A percentile compares a stretch with the other conserved stretches of the same genome.
Evolutionary conservation across 2,329 filamentous ascomycete species (phyloP).

Genomic region (Ascochyta koolunga): DNA sequence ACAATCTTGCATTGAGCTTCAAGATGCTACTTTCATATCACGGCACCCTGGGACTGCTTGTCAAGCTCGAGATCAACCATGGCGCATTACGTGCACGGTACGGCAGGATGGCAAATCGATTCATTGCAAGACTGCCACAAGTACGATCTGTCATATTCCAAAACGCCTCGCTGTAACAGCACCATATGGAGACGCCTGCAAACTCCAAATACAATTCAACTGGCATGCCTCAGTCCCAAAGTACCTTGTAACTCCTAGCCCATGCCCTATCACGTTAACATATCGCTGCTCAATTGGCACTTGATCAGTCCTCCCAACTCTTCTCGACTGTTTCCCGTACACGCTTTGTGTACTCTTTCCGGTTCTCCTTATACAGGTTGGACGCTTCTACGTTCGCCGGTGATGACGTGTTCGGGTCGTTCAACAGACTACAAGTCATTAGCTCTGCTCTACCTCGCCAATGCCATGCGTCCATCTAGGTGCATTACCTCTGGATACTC

Average conservation of each 20-base stretch:
- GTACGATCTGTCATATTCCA: slow-evolving; percentile 19
- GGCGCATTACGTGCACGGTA: neutral
- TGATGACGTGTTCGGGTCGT: slow-evolving; percentile 98
- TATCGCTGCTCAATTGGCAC: slow-evolving; percentile 1
- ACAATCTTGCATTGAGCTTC: neutral
- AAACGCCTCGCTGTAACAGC: slow-evolving; percentile 36
- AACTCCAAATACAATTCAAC: slow-evolving; percentile 23
- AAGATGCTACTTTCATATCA: neutral
- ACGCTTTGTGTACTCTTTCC: slow-evolving; percentile 93
- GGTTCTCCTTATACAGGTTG: slow-evolving; percentile 97
- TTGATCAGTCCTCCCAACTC: slow-evolving; percentile 87
- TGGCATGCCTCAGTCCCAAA: slow-evolving; percentile 2
- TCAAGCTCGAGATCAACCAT: neutral
- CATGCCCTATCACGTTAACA: slow-evolving; percentile 22
- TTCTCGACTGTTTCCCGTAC: slow-evolving; percentile 98
- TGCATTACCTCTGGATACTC: slow-evolving; percentile 86
- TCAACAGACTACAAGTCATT: slow-evolving; percentile 71
- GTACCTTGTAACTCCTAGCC: slow-evolving; percentile 27
- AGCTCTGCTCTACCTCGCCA: slow-evolving; percentile 18
- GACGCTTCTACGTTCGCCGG: slow-evolving; percentile 98
- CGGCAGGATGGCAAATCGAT: neutral
- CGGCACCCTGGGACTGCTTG: neutral
- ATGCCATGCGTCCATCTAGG: neutral
- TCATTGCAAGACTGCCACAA: slow-evolving; percentile 17
- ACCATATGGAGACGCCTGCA: slow-evolving; percentile 17